Base-by-base conservation (phyloP, 208 protist species). In the Crithidia thermophila region DNA sequence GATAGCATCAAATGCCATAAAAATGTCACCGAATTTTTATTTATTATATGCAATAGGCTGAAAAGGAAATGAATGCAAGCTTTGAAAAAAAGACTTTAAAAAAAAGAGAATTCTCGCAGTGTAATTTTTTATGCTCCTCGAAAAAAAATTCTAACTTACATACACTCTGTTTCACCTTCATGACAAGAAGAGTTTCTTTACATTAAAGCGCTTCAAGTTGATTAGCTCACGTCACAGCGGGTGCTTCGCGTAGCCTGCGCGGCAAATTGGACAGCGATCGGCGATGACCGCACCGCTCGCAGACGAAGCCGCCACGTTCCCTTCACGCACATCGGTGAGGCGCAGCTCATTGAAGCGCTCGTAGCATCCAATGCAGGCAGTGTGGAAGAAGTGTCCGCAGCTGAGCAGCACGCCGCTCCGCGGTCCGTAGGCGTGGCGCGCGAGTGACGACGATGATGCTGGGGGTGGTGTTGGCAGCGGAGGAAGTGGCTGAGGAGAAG, bases 301-400 rank as follows among this genome's bases (percentile, higher is more conserved):
- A n/a, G 53, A 49, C 2, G 61, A 50, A 4, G 67, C 58, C 39
- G 42, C 25, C 1, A 30, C 49, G 4, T 60, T 27, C 3, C 61
- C 20, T 16, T 65, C 37, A 13, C 18, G 18, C 8, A 11, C 11
- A 23, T 85, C 60, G 30, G 83, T 30, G 3, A 77, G 72, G 33
- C 61, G 62, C 72, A 77, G 81, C 49, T 87, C 79, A 13, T 82
- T 79, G 63, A 86, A 93, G 7, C 53, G 72, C 71, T 96, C 88
- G 81, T 93, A 94, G n/a, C 67, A 67, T 0, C 60, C 51, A 10
- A 96, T 75, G 66, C 91, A 96, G 16, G 73, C 47, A 16, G 77
- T 70, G 73, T 96, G 91, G 39, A 93, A 93, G 62, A 71, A 88
- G 57, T 96, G 88, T 6, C 86, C 84, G 71, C 91, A 96, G 67